Percentiles rank a stretch among this genome's conserved stretches.
Evolutionary conservation across 1,139 yeast species (phyloP).

Genomic region (Groenewaldozyma auringiensis): DNA sequence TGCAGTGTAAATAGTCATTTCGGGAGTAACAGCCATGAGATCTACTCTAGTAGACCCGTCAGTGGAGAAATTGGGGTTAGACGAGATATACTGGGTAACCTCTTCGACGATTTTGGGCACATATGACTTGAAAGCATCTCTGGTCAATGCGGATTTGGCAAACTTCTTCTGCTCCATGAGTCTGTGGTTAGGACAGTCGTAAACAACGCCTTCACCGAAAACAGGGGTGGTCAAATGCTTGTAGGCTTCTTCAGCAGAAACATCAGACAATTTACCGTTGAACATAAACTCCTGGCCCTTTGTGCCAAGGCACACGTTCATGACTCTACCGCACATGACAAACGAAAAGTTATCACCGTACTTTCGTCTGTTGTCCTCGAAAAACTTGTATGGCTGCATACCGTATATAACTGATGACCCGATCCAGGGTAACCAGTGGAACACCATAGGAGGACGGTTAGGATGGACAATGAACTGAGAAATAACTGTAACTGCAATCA

Average conservation of each 20-base stretch:
- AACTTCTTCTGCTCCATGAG: slow-evolving; percentile 98
- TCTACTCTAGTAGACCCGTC: slow-evolving; percentile 51
- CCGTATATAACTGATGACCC: slow-evolving; percentile 89
- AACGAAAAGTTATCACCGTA: slow-evolving; percentile 92
- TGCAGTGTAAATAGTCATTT: slow-evolving; percentile 93
- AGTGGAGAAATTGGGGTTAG: slow-evolving; percentile 38
- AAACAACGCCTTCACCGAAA: slow-evolving; percentile 93
- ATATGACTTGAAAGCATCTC: slow-evolving; percentile 73
- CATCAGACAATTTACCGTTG: slow-evolving; percentile 83
- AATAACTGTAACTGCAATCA: slow-evolving; percentile 48
- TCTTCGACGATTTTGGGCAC: slow-evolving; percentile 88
- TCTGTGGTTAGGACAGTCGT: slow-evolving; percentile 89
- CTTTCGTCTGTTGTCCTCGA: slow-evolving; percentile 64
- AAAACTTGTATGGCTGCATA: slow-evolving; percentile 86
- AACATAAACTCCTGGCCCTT: slow-evolving; percentile 95
- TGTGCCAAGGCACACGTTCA: slow-evolving; percentile 96
- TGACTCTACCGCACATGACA: slow-evolving; percentile 76
- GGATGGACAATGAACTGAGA: slow-evolving; percentile 69
- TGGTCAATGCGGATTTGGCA: slow-evolving; percentile 81
- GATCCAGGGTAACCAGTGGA: slow-evolving; percentile 92
- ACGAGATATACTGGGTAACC: slow-evolving; percentile 53
- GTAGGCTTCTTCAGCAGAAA: slow-evolving; percentile 94
- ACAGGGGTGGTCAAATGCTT: slow-evolving; percentile 94
- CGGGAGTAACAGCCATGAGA: slow-evolving; percentile 84
- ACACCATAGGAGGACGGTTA: slow-evolving; percentile 62